Evolutionary conservation across 768 basidiomycete species (phyloP), one percentile per base, ranked within the genome.

Genomic region (Suillus subaureus): DNA sequence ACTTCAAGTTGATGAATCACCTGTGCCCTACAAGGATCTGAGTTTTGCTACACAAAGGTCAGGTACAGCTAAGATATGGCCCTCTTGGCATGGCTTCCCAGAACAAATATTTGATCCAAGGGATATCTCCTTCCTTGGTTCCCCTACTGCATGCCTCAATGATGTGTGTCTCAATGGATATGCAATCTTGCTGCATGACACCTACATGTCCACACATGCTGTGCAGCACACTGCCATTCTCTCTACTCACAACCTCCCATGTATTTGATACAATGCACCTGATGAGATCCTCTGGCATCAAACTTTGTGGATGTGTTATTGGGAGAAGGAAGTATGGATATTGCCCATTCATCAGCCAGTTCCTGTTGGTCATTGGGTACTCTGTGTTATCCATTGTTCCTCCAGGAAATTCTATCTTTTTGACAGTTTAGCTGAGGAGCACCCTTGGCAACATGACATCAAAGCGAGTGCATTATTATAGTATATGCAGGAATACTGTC

Each of bases 251-350:
- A 49, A 64, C 31, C 64, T 69, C 18, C 28, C 60, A 8, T 33
- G 37, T 51, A 51, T 39, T 15, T 21, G 33, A 15, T 56, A 63
- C 45, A 63, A 58, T 28, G 43, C 57, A n/a, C 13, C 54, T 23
- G 61, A 68, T 28, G 18, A 37, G 0, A 64, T 72, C 0, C 13
- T 80, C 0, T 80, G 77, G 78, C 42, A 63, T 1, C 35, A 58
- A 2, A 63, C 64, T 0, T 18, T 26, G 0, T 56, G 43, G 6
- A 68, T 68, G 0, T 23, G 57, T 18, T 81, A 72, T 55, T 80
- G 78, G 79, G 15, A 23, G 0, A 75, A 73, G 55, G 40, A 64
- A 6, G 16, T 72, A 0, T 81, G 79, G 79, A 73, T 80, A 4
- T 31, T 81, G 3, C 80, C 79, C 0, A 75, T 47, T 47, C 45